Evolutionary conservation across 2,329 filamentous ascomycete species (phyloP).

Genomic region (Xylariomycetidae sp.): DNA sequence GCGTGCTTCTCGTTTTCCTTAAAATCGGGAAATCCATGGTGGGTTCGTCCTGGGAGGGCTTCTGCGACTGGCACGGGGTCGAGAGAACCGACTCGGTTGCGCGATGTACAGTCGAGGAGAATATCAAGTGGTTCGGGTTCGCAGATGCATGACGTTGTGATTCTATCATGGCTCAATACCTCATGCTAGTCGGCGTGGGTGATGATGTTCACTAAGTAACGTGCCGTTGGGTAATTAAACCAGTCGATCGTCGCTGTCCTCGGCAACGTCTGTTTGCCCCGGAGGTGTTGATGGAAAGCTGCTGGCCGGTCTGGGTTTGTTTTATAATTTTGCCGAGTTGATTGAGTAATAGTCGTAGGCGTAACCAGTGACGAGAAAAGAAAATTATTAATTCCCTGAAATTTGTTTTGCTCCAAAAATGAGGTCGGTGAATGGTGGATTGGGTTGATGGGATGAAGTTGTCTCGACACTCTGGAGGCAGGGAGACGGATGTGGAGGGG

Average conservation of each 20-base stretch:
- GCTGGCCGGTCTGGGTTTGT: no score
- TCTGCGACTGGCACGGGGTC: slow-evolving; percentile 2
- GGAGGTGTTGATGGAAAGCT: slow-evolving; percentile 12
- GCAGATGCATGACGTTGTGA: slow-evolving; percentile 21
- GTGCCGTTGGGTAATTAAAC: no score
- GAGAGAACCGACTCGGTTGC: no score
- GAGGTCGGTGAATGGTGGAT: no score
- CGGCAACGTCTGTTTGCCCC: slow-evolving; percentile 3
- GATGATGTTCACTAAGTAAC: no score
- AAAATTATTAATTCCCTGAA: no score
- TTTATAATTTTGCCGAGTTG: slow-evolving; percentile 13
- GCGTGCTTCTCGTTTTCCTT: slow-evolving; percentile 6
- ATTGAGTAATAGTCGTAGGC: slow-evolving; percentile 21
- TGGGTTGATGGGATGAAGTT: no score
- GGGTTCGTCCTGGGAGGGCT: slow-evolving; percentile 4
- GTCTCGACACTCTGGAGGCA: slow-evolving; percentile 6
- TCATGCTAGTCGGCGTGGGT: slow-evolving; percentile 19
- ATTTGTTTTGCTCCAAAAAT: no score
- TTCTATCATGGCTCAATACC: slow-evolving; percentile 22
- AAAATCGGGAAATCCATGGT: slow-evolving; percentile 12
- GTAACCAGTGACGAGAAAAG: slow-evolving; percentile 22
- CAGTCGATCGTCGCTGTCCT: neutral
- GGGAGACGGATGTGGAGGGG: no score
- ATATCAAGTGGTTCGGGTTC: no score
- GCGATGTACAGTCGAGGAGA: no score